Evolutionary conservation across 2,329 filamentous ascomycete species (phyloP).

Genomic region (Nothopassalora personata): DNA sequence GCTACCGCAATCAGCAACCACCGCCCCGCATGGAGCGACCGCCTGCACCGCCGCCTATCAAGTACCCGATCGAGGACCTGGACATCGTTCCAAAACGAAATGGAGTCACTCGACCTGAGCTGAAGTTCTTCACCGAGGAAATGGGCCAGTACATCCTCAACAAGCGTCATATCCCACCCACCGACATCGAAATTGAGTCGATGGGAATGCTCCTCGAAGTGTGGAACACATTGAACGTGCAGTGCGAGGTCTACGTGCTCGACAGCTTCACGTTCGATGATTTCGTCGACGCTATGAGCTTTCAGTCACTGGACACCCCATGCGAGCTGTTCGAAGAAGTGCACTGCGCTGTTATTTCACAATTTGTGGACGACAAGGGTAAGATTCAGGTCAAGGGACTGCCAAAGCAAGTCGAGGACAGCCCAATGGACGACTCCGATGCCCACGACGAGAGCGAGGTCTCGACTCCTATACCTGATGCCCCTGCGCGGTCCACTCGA

Average conservation of each 20-base stretch:
- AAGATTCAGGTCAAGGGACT: slow-evolving; percentile 60
- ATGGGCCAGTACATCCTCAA: slow-evolving; percentile 31
- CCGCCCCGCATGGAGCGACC: slow-evolving; percentile 15
- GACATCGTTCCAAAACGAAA: slow-evolving; percentile 66
- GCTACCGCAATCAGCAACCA: slow-evolving; percentile 15
- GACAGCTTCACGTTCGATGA: slow-evolving; percentile 99
- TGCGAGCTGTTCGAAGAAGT: slow-evolving; percentile 86
- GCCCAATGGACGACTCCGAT: slow-evolving; percentile 67
- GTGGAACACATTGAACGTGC: slow-evolving; percentile 98
- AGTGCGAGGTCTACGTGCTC: slow-evolving; percentile 86
- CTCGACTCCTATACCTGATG: slow-evolving; percentile 61
- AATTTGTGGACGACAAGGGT: slow-evolving; percentile 74
- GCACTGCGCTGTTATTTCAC: slow-evolving; percentile 85
- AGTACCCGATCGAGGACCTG: slow-evolving; percentile 93
- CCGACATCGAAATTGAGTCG: slow-evolving; percentile 71
- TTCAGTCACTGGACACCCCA: slow-evolving; percentile 61
- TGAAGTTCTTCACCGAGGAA: slow-evolving; percentile 67
- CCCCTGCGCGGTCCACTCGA: slow-evolving; percentile 72
- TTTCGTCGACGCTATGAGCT: slow-evolving; percentile 80
- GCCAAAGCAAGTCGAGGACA: slow-evolving; percentile 68
- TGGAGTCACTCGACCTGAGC: slow-evolving; percentile 61
- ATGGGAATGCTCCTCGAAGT: slow-evolving; percentile 82
- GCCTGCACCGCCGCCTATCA: slow-evolving; percentile 69
- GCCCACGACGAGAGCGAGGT: slow-evolving; percentile 53
- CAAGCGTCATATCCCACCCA: slow-evolving; percentile 37